Base-by-base conservation (phyloP, 331 rosid species). In the Quercus lobata region DNA sequence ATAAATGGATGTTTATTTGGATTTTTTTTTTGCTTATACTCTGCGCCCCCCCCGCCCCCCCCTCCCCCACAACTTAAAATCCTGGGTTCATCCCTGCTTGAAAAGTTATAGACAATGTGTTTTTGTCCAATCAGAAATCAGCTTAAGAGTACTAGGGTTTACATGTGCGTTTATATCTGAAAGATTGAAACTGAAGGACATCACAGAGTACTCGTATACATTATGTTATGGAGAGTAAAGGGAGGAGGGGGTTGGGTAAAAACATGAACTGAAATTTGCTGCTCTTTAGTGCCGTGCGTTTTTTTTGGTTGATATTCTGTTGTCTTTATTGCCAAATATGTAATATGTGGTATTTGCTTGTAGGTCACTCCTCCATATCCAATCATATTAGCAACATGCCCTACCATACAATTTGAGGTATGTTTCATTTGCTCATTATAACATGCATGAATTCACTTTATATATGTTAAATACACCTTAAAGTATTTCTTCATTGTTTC, bases 301-400 rank as follows among this genome's bases (percentile, higher is more conserved):
- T 41, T 41, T 41, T 41, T 41, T 9, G 14, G 49, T 41, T 9
- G 55, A 49, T 49, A 49, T 30, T 19, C 12, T 63, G 12, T 5
- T 16, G 21, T 15, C 22, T 71, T 49, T 12, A 3, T 30, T 73
- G 54, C 72, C 0, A 7, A 56, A 62, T 55, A 27, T 60, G 87
- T 88, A 84, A 88, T 81, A 32, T 77, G 10, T 69, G 46, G 80
- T 75, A 75, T 78, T 78, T 83, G 69, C 74, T 79, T 84, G 89
- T 80, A 95, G 98, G 97, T 92, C 80, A 95, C 99, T 74, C 97
- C 97, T 76, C 87, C 96, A 30, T 91, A 89, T 87, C 97, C 99
- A 24, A 80, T 89, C 58, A 73, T 88, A 75, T 86, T 92, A 75
- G 92, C 94, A 79, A 89, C 97, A 44, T 84, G 91, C 81, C 99